Percentiles rank a stretch among this genome's conserved stretches.
phyloP scores from a whole-genome alignment of 148 eudicot genomes.

The Chenopodium suecicum region DNA sequence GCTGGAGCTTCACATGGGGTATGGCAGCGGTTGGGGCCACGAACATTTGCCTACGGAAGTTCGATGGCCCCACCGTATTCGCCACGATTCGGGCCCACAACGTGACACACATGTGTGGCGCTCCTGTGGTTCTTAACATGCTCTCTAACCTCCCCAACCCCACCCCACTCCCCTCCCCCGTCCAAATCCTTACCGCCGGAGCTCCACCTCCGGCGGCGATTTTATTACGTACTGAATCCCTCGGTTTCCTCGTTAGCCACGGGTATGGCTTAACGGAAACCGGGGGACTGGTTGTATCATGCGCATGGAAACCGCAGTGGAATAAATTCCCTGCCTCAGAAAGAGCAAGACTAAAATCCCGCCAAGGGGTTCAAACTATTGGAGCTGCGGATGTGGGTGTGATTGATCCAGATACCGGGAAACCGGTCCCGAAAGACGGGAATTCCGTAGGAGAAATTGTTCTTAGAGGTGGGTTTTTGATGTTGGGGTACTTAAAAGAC shows the following conservation, averaged over 20 bases:
- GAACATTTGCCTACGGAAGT: conserved; percentile 40
- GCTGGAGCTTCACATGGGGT: conserved; percentile 53
- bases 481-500: conserved; percentile 56
- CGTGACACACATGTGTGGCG: conserved; percentile 56
- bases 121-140: conserved; percentile 42
- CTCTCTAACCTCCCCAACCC: conserved; percentile 19
- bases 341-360: conserved; percentile 39
- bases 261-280: conserved; percentile 51
- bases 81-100: conserved; percentile 25
- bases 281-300: conserved; percentile 33
- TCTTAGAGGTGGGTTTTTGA: conserved; percentile 33
- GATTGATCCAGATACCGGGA: conserved; percentile 30
- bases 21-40: conserved; percentile 48
- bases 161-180: conserved; percentile 20
- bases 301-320: conserved; percentile 52
- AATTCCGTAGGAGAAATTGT: conserved; percentile 43
- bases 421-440: conserved; percentile 40
- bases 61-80: conserved; percentile 33
- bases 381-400: conserved; percentile 29
- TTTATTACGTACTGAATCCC: conserved; percentile 32
- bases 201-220: conserved; percentile 48
- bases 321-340: conserved; percentile 33
- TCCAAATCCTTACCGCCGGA: conserved; percentile 39
- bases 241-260: conserved; percentile 43
- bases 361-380: conserved; percentile 47